Percentiles rank a stretch among this genome's conserved stretches.
Evolutionary conservation across 345 rosid genomes (phyloP).

Genomic region (Arabidopsis arenosa): DNA sequence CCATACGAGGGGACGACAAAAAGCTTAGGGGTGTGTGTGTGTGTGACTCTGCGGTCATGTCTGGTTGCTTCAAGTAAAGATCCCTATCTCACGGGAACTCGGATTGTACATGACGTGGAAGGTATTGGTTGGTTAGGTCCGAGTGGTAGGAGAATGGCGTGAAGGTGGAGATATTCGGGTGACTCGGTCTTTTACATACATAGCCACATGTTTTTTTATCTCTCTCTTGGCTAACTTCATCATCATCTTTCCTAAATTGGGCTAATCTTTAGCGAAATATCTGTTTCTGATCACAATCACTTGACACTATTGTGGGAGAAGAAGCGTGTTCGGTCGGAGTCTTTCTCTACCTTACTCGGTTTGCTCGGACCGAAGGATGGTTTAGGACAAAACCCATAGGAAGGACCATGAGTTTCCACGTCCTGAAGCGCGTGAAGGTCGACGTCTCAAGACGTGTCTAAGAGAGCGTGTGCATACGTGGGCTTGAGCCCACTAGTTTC

Average conservation of each 20-base stretch:
- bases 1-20: slow-evolving; percentile 48
- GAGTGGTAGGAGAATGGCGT: slow-evolving; percentile 39
- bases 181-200: slow-evolving; percentile 42
- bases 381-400: background rate
- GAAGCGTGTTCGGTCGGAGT: slow-evolving; percentile 37
- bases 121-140: slow-evolving; percentile 40
- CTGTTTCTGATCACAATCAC: slow-evolving; percentile 36
- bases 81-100: slow-evolving; percentile 45
- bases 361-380: background rate
- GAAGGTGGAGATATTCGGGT: slow-evolving; percentile 34
- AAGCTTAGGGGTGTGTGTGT: slow-evolving; percentile 1
- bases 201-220: slow-evolving; percentile 39
- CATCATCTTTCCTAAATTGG: slow-evolving; percentile 37
- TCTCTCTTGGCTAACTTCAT: slow-evolving; percentile 34
- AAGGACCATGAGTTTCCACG: background rate
- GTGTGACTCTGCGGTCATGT: slow-evolving; percentile 39
- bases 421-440: background rate
- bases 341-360: slow-evolving; percentile 15
- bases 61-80: slow-evolving; percentile 45
- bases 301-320: slow-evolving; percentile 23
- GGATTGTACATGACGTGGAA: slow-evolving; percentile 38
- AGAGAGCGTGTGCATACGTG: slow-evolving; percentile 7
- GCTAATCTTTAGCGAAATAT: slow-evolving; percentile 37
- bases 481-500: slow-evolving; percentile 27
- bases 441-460: background rate